Base-by-base conservation (phyloP, 1,284 basidiomycete species). In the Trichosporon inkin region DNA sequence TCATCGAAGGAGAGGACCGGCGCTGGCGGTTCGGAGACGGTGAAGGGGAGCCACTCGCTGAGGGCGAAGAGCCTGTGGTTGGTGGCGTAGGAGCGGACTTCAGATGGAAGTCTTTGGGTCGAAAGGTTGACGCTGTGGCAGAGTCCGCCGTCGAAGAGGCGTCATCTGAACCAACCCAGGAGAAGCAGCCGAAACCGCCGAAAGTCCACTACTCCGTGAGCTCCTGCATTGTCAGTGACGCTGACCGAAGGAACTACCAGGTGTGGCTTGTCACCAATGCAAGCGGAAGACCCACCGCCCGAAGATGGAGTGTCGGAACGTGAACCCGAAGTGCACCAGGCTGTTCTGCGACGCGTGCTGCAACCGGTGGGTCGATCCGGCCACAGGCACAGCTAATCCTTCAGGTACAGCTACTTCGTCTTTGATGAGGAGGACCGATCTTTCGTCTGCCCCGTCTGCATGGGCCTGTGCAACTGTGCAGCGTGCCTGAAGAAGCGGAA, bases 361-460 rank as follows among this genome's bases (percentile, higher is more conserved):
- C 51, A 67, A 67, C 41, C 66, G 74, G 70, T 75, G 44, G 58
- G 71, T 67, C 6, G 19, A 34, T 34, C 10, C 32, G 14, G 11
- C 7, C n/a, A 11, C 6, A 10, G 28, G n/a, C 14, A 14, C n/a
- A 22, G 19, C 51, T 54, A 16, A 53, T 24, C 7, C 24, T 36
- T 6, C 58, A 77, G 75, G 20, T 76, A 77, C 62, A 62, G 66
- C 60, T 71, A 72, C 55, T 74, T 78, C 53, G 65, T 67, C 3
- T 78, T 77, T 56, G 75, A 77, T 55, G 67, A 67, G 35, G 68
- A 74, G 8, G 65, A 68, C 16, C 67, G 73, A 2, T 68, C 70
- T 0, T 77, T 74, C 65, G 70, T 76, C 56, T 78, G 76, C 47
- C 76, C 76, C 0, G 63, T 68, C 6, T 78, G 75, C 61, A 65